Evolutionary conservation across 1,139 yeast species (phyloP).

Genomic region (Hanseniaspora uvarum): DNA sequence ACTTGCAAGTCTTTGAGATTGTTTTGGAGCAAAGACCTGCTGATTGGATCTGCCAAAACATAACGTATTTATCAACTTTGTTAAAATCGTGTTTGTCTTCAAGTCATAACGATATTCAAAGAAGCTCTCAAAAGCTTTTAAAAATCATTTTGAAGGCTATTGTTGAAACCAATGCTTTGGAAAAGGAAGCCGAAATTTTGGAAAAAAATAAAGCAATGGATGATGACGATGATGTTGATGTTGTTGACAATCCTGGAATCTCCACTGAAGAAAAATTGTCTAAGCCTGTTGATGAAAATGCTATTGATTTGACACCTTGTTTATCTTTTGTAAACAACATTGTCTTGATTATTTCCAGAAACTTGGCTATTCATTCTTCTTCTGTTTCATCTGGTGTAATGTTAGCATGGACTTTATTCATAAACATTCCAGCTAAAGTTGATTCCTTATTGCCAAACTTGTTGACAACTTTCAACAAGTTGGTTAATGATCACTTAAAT

Average conservation of each 20-base stretch:
- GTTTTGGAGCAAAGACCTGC: conserved; percentile 68
- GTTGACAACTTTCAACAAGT: conserved; percentile 77
- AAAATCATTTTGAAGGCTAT: conserved; percentile 56
- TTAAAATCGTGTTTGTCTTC: conserved; percentile 75
- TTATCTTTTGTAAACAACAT: conserved; percentile 54
- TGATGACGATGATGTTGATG: conserved; percentile 15
- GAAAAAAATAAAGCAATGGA: conserved; percentile 5
- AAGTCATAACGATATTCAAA: conserved; percentile 77
- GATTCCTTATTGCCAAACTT: conserved; percentile 66
- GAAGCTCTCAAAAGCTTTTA: conserved; percentile 65
- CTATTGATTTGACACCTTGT: conserved; percentile 48
- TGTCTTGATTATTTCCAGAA: conserved; percentile 67
- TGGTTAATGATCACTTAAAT: conserved; percentile 80
- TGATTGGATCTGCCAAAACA: conserved; percentile 65
- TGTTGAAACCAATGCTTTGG: conserved; percentile 26
- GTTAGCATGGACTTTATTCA: conserved; percentile 71
- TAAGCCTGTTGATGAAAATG: conserved; percentile 22
- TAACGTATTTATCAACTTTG: conserved; percentile 57
- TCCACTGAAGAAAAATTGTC: conserved; percentile 7
- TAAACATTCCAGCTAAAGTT: conserved; percentile 59
- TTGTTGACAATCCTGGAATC: conserved; percentile 22
- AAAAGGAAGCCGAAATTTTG: conserved; percentile 29
- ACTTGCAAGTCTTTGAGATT: conserved; percentile 81
- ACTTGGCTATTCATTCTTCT: conserved; percentile 68
- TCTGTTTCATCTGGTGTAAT: conserved; percentile 78